Percentiles rank a stretch among this genome's conserved stretches.
These are phyloP conservation scores for Hanseniaspora pseudoguilliermondii DNA, from an alignment of 805 yeast genomes.

Conservation along the genomic window DNA sequence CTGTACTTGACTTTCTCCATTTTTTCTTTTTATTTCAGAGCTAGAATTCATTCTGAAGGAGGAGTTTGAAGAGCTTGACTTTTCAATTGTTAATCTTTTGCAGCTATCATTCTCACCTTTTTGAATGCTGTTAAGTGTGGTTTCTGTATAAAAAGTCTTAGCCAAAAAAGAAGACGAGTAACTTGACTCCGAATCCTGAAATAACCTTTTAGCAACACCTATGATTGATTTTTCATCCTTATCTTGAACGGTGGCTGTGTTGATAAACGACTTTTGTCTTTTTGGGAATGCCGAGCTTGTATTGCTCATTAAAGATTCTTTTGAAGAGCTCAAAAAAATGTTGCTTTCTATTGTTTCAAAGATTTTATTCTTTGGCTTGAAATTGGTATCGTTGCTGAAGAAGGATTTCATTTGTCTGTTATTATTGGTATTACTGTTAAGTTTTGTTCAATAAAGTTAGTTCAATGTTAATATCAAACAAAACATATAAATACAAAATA, in stretches of 20 bases:
- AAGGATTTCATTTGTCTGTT: slow-evolving; percentile 23
- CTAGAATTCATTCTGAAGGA: neutral
- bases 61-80: neutral
- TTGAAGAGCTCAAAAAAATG: slow-evolving; percentile 9
- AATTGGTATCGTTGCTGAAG: slow-evolving; percentile 25
- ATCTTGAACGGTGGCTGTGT: neutral
- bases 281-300: neutral
- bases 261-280: slow-evolving; percentile 6
- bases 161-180: neutral
- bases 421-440: no score
- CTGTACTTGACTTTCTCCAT: slow-evolving; percentile 22
- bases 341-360: slow-evolving; percentile 22
- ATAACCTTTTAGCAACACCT: neutral
- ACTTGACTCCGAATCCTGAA: neutral
- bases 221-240: neutral
- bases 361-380: slow-evolving; percentile 26
- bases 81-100: neutral
- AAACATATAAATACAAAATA: no score
- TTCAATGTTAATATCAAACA: no score
- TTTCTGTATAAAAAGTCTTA: neutral
- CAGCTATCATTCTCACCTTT: slow-evolving; percentile 13
- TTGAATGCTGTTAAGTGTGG: slow-evolving; percentile 1
- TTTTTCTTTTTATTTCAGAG: slow-evolving; percentile 25
- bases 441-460: no score
- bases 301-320: neutral